Conservation (phyloP, 2,329 filamentous ascomycete species). For the Periconia sp. region DNA sequence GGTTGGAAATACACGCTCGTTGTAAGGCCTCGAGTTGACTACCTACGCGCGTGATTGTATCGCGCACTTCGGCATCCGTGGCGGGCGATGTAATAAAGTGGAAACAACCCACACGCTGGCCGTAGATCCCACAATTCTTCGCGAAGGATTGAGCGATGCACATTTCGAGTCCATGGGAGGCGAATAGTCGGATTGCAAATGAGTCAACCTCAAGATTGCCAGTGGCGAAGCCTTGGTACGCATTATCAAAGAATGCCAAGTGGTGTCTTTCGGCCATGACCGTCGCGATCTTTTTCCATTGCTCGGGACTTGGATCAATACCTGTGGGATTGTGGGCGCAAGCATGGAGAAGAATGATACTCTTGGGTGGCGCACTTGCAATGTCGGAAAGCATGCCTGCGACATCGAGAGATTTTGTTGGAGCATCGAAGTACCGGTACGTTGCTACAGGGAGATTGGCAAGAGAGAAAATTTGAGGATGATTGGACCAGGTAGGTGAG, state of each 20-base stretch:
- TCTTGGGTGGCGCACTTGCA: constrained; percentile 69
- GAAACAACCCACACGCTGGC: constrained; percentile 93
- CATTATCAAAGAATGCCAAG: constrained; percentile 98
- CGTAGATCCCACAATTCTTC: constrained; percentile 77
- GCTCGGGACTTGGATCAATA: constrained; percentile 87
- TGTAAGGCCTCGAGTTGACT: constrained; percentile 92
- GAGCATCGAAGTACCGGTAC: constrained; percentile 92
- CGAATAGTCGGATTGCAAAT: constrained; percentile 90
- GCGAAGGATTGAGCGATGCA: constrained; percentile 56
- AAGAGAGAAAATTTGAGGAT: constrained; percentile 97
- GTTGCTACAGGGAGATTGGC: constrained; percentile 74
- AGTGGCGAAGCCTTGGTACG: constrained; percentile 97
- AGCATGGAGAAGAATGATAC: constrained; percentile 87
- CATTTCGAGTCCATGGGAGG: constrained; percentile 80
- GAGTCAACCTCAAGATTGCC: constrained; percentile 83
- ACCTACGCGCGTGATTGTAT: constrained; percentile 65
- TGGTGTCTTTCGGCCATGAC: constrained; percentile 77
- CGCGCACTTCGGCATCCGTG: constrained; percentile 58
- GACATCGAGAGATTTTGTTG: constrained; percentile 90
- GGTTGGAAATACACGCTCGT: constrained; percentile 96
- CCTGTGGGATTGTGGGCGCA: constrained; percentile 99
- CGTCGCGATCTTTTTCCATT: constrained; percentile 87
- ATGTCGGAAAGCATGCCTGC: constrained; percentile 79
- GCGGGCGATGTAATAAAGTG: constrained; percentile 82
- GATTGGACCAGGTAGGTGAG: constrained; percentile 96